Evolutionary conservation across 257 asterid genomes (phyloP), one percentile per base, ranked within the genome.

Genomic region (Ocimum tenuiflorum): DNA sequence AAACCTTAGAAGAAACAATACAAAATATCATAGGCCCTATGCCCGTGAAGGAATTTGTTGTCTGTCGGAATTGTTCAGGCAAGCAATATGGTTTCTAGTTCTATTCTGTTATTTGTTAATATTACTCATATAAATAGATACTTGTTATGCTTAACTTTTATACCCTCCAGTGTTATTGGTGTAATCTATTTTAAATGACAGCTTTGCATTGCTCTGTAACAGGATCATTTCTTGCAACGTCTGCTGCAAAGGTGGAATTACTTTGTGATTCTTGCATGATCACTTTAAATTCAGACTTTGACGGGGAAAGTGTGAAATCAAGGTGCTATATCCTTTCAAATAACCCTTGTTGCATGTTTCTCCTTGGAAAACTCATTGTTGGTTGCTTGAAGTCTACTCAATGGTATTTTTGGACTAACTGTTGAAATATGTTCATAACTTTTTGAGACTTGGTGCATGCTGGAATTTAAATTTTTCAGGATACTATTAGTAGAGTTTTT

Each of bases 261-360:
- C 91, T 88, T 53, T 94, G 99, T 79, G 96, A 94, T 88, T 74
- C 90, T 29, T 94, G 99, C 83, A 74, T 82, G 80, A 77, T 79
- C 57, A 60, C 65, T 53, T 74, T 78, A 59, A 89, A 84, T 69
- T 79, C 90, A 35, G 94, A 86, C 47, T 68, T 74, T 66, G 86
- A 81, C 77, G 69, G 82, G 54, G 85, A 83, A 76, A 73, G 72
- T 56, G 69, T 58, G 29, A 79, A 79, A 74, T 74, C 81, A 48
- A 79, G 89, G 89, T 83, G 78, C 63, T 73, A 35, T 67, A 63
- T 52, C 36, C 67, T 45, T 69, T 55, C 55, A 24, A 19, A 18
- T 45, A 42, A 39, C 36, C 36, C n/a, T 36, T 45, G 31, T 3
- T 47, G 27, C 11, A 46, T 20, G 29, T 2, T 24, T 31, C 7